A percentile compares a stretch with the other conserved stretches of the same genome.
Conservation (phyloP, 2,329 filamentous ascomycete species). For the Epichloe uncinata region DNA sequence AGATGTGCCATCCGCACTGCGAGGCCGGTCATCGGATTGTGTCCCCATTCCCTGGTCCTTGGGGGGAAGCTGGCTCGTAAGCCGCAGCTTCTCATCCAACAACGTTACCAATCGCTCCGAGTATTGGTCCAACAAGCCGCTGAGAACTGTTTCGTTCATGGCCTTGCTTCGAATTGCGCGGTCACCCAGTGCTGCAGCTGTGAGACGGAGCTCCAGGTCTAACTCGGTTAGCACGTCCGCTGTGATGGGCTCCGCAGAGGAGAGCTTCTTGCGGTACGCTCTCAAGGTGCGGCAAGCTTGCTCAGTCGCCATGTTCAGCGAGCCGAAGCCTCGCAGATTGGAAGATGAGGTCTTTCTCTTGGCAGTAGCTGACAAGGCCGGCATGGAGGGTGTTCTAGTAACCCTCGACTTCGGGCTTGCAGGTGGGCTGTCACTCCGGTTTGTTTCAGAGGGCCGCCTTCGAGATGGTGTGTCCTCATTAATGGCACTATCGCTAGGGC, state of each 20-base stretch:
- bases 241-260: conserved; percentile 41
- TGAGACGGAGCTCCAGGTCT: conserved; percentile 51
- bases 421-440: conserved; percentile 33
- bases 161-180: conserved; percentile 39
- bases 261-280: conserved; percentile 49
- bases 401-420: conserved; percentile 35
- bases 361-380: conserved; percentile 29
- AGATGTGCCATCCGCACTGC: conserved; percentile 21
- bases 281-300: conserved; percentile 49
- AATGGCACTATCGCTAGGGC: conserved; percentile 25
- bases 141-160: conserved; percentile 45
- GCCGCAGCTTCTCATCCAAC: conserved; percentile 56
- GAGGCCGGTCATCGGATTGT: conserved; percentile 17
- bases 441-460: conserved; percentile 31
- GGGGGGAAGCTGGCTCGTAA: conserved; percentile 23
- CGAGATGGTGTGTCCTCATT: conserved; percentile 35
- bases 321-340: conserved; percentile 38
- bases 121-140: conserved; percentile 59
- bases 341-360: conserved; percentile 36
- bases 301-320: conserved; percentile 49
- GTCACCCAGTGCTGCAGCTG: conserved; percentile 46
- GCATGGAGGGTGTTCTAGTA: conserved; percentile 40
- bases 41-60: conserved; percentile 18
- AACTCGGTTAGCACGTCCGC: conserved; percentile 47
- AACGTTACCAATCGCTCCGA: conserved; percentile 58